Evolutionary conservation across 129 eudicot genomes (phyloP).

Genomic region (Pseudognaphalium luteoalbum): DNA sequence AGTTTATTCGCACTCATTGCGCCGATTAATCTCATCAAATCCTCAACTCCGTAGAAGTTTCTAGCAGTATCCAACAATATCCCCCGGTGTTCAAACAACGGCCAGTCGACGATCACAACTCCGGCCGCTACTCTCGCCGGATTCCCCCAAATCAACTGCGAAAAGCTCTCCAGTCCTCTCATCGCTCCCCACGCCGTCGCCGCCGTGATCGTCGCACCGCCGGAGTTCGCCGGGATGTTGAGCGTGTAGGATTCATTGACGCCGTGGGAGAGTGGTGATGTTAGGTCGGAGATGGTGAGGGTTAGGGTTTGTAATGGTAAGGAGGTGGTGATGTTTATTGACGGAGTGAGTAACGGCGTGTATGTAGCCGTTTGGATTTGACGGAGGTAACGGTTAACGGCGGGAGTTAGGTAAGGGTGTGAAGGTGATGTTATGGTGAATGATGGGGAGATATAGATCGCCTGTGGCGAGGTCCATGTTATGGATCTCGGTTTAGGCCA

Average conservation of each 20-base stretch:
- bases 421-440: slow-evolving; percentile 58
- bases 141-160: slow-evolving; percentile 68
- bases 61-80: slow-evolving; percentile 77
- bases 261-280: slow-evolving; percentile 52
- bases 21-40: slow-evolving; percentile 61
- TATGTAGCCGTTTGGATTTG: slow-evolving; percentile 55
- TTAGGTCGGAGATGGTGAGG: slow-evolving; percentile 46
- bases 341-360: slow-evolving; percentile 49
- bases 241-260: slow-evolving; percentile 87
- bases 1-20: slow-evolving; percentile 75
- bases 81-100: slow-evolving; percentile 60
- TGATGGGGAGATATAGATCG: slow-evolving; percentile 47
- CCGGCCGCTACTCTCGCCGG: slow-evolving; percentile 59
- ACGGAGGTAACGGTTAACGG: slow-evolving; percentile 57
- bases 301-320: slow-evolving; percentile 38
- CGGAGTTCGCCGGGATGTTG: slow-evolving; percentile 36
- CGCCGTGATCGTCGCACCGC: slow-evolving; percentile 48
- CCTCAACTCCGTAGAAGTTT: slow-evolving; percentile 56
- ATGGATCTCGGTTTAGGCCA: slow-evolving; percentile 86
- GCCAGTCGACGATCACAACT: slow-evolving; percentile 49
- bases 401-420: slow-evolving; percentile 56
- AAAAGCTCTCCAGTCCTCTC: slow-evolving; percentile 86
- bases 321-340: slow-evolving; percentile 42
- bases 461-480: slow-evolving; percentile 66
- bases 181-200: slow-evolving; percentile 87